Evolutionary conservation across 2,329 filamentous ascomycete species (phyloP).

Genomic region (Neofusicoccum cordaticola): DNA sequence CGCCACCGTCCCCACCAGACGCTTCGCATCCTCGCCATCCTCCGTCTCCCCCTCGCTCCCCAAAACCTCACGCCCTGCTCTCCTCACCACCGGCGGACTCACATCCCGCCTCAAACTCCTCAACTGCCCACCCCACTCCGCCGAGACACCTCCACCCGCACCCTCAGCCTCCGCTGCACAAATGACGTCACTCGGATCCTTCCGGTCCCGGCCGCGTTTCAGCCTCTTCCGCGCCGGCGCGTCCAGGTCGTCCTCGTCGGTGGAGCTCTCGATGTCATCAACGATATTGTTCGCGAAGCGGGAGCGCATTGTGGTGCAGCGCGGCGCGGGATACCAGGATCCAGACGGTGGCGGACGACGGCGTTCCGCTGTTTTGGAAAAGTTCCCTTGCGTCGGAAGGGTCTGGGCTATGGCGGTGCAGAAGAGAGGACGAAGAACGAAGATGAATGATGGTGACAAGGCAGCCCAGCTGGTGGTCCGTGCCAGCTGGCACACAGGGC

Average conservation of each 20-base stretch:
- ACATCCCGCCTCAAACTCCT: background rate
- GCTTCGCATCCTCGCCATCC: background rate
- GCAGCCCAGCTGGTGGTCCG: no score
- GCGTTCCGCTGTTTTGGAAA: no score
- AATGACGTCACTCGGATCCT: no score
- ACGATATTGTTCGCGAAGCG: no score
- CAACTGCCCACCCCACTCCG: background rate
- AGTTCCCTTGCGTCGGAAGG: no score
- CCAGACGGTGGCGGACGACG: no score
- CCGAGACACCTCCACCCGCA: background rate
- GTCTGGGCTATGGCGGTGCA: no score
- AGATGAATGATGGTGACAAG: no score
- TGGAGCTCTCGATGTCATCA: background rate
- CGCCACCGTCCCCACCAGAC: no score
- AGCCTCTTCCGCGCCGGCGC: background rate
- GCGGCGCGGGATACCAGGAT: background rate
- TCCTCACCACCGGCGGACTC: background rate
- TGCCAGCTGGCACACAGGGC: no score
- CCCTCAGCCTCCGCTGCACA: background rate
- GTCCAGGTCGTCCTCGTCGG: background rate
- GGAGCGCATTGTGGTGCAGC: background rate
- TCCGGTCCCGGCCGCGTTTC: background rate
- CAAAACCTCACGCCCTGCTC: no score
- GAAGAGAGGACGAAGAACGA: no score
- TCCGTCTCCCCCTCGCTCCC: background rate